These are phyloP conservation scores for Cercospora brassicicola DNA, from an alignment of 2,329 filamentous ascomycete genomes.

Conservation along the genomic window DNA sequence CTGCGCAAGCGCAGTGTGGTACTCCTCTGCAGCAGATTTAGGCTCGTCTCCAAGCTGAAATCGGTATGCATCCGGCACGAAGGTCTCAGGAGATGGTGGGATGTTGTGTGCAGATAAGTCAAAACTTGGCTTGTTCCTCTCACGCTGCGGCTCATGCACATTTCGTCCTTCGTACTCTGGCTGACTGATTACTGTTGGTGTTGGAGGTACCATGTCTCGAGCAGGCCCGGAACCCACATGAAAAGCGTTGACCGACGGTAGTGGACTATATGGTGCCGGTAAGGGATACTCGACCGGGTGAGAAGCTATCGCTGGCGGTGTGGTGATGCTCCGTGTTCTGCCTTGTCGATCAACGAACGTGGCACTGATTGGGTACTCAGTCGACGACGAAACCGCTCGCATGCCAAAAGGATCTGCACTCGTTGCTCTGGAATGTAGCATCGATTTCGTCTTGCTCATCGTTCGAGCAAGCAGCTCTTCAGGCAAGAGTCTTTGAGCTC, in stretches of 20 bases:
- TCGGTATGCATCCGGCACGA: background rate
- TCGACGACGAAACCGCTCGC: background rate
- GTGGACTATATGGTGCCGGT: background rate
- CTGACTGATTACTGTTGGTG: background rate
- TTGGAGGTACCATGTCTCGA: constrained; percentile 20
- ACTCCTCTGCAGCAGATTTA: constrained; percentile 21
- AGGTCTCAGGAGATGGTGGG: constrained; percentile 3
- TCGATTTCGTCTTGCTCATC: constrained; percentile 22
- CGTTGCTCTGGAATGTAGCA: constrained; percentile 22
- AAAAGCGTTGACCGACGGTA: constrained; percentile 19
- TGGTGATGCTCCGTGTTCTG: constrained; percentile 16
- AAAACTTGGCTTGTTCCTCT: constrained; percentile 15
- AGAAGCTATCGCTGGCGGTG: constrained; percentile 4
- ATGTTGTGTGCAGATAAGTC: constrained; percentile 1
- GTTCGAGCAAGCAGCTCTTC: constrained; percentile 36
- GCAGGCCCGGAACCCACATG: constrained; percentile 22
- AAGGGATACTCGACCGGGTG: background rate
- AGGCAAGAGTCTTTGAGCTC: constrained; percentile 34
- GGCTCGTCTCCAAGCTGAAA: background rate
- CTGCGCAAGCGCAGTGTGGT: constrained; percentile 32
- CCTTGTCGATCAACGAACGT: constrained; percentile 28
- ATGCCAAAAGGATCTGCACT: constrained; percentile 21
- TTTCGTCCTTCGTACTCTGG: background rate
- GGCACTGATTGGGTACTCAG: background rate
- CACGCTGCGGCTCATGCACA: constrained; percentile 22